These are phyloP conservation scores for Pseudogymnoascus sp. DNA, from an alignment of 2,329 filamentous ascomycete genomes.

Conservation along the genomic window DNA sequence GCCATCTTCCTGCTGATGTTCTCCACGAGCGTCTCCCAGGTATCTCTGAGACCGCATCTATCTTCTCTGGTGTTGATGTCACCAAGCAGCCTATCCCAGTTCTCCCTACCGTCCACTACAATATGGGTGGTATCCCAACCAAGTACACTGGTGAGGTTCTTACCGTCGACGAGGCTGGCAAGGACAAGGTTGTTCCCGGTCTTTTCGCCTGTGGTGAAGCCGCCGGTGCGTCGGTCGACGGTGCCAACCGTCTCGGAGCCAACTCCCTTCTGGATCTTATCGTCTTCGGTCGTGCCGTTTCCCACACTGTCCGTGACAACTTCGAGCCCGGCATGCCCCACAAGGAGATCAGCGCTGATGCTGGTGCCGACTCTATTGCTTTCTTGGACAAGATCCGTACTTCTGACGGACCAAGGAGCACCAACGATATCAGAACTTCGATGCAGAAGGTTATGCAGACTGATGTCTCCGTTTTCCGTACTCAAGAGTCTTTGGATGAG, in stretches of 20 bases:
- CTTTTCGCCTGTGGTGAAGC: constrained; percentile 96
- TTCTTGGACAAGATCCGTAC: constrained; percentile 81
- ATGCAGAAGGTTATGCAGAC: constrained; percentile 99
- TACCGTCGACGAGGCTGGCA: constrained; percentile 75
- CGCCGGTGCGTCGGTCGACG: constrained; percentile 95
- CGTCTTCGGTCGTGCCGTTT: constrained; percentile 95
- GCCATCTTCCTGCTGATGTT: constrained; percentile 85
- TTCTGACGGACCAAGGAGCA: constrained; percentile 77
- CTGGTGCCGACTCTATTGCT: constrained; percentile 79
- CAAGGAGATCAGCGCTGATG: constrained; percentile 74
- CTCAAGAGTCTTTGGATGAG: constrained; percentile 86
- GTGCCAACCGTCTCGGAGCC: constrained; percentile 94
- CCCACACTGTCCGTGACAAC: constrained; percentile 93
- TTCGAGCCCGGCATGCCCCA: constrained; percentile 77
- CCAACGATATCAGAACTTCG: constrained; percentile 76
- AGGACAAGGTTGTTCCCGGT: constrained; percentile 90
- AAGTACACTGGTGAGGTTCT: constrained; percentile 96
- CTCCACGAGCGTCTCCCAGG: constrained; percentile 94
- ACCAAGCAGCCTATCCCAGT: constrained; percentile 96
- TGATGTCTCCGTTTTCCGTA: constrained; percentile 94
- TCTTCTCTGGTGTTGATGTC: constrained; percentile 95
- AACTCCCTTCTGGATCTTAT: constrained; percentile 97
- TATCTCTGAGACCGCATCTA: constrained; percentile 97
- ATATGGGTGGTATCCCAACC: constrained; percentile 99
- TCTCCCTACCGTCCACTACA: constrained; percentile 96